Conservation (phyloP, 768 basidiomycete genomes). For the Clitopilus passeckerianus region DNA sequence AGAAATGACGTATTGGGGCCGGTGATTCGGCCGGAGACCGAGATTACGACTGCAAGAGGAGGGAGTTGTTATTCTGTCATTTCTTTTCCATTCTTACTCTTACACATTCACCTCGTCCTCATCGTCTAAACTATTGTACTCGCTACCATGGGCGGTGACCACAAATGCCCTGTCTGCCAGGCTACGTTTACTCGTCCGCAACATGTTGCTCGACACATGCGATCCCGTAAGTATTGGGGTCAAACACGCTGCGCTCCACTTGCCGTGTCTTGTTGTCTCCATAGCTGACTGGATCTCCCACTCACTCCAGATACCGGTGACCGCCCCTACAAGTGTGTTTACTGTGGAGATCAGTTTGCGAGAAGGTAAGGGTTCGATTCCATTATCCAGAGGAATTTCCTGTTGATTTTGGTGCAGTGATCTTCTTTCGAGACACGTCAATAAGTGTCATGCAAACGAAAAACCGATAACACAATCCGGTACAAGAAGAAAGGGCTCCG, state of each 20-base stretch:
- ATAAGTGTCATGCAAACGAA: slow-evolving; percentile 83
- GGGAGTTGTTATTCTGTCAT: not conserved
- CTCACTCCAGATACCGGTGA: slow-evolving; percentile 71
- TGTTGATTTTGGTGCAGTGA: slow-evolving; percentile 41
- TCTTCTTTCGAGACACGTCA: slow-evolving; percentile 79
- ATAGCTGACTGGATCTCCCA: slow-evolving; percentile 1
- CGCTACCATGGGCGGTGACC: slow-evolving; percentile 69
- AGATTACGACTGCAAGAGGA: not conserved
- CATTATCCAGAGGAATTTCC: slow-evolving; percentile 2
- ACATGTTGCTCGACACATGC: slow-evolving; percentile 88
- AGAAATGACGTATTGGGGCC: slow-evolving; percentile 2
- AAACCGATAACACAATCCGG: slow-evolving; percentile 38
- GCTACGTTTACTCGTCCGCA: slow-evolving; percentile 87
- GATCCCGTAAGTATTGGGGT: slow-evolving; percentile 55
- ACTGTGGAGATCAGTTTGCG: slow-evolving; percentile 88
- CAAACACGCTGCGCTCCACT: slow-evolving; percentile 12
- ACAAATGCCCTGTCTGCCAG: slow-evolving; percentile 84
- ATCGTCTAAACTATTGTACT: slow-evolving; percentile 2
- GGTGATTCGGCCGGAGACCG: slow-evolving; percentile 3
- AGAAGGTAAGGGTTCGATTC: slow-evolving; percentile 48
- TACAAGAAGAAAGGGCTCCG: slow-evolving; percentile 56
- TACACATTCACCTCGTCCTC: slow-evolving; percentile 5
- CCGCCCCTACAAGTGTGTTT: slow-evolving; percentile 83
- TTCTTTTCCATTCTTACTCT: slow-evolving; percentile 1
- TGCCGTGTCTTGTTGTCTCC: slow-evolving; percentile 10